These are phyloP conservation scores for Ogataea methanolica DNA, from an alignment of 805 yeast species.

Conservation along the genomic window DNA sequence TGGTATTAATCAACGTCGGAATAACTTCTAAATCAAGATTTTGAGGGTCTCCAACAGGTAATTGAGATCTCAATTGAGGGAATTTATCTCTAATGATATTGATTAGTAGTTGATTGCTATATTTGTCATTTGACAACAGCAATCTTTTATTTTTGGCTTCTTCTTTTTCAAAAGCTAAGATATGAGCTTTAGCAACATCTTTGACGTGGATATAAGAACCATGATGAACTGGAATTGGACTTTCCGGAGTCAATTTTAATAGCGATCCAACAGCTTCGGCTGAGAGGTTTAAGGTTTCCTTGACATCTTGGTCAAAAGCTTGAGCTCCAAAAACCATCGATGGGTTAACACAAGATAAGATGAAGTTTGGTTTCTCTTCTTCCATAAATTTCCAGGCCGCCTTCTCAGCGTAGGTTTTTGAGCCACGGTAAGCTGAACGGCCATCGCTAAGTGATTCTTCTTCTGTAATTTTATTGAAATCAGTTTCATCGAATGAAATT, in stretches of 20 bases:
- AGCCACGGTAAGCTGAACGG: slow-evolving; percentile 34
- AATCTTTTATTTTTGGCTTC: slow-evolving; percentile 32
- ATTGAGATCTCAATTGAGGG: neutral
- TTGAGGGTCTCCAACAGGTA: neutral
- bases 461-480: slow-evolving; percentile 35
- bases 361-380: slow-evolving; percentile 35
- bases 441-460: slow-evolving; percentile 21
- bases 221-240: neutral
- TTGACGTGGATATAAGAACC: slow-evolving; percentile 45
- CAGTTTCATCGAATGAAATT: slow-evolving; percentile 26
- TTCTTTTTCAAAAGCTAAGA: slow-evolving; percentile 41
- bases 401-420: slow-evolving; percentile 53
- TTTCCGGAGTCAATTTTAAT: neutral
- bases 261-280: slow-evolving; percentile 28
- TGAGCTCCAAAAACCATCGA: slow-evolving; percentile 49
- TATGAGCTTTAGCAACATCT: slow-evolving; percentile 58
- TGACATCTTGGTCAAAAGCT: slow-evolving; percentile 33
- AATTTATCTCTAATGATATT: neutral
- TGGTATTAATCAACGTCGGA: too few species aligned
- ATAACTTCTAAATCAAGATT: too few species aligned
- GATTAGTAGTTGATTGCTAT: neutral
- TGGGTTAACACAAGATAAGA: slow-evolving; percentile 40
- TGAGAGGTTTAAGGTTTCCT: slow-evolving; percentile 35
- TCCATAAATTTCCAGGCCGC: slow-evolving; percentile 51
- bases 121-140: slow-evolving; percentile 18